Base-by-base conservation (phyloP, 2,329 filamentous ascomycete species). In the Nothophaeocryptopus gaeumannii region DNA sequence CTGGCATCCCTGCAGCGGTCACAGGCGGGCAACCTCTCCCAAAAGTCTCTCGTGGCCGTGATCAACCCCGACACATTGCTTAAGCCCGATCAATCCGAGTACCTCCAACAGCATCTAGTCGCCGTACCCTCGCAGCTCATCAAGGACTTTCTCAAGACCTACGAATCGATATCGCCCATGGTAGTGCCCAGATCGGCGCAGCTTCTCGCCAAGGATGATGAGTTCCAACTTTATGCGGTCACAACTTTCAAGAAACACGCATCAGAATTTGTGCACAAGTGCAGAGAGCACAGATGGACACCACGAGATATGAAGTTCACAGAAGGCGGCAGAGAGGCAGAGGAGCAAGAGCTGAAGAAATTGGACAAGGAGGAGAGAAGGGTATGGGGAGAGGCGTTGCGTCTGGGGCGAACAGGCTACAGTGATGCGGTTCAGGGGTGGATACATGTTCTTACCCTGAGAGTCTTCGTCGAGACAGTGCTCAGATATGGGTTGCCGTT, bases 391-490 rank as follows among this genome's bases (percentile, higher is more conserved):
- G 92, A 99, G 73, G 90, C 91, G 2, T 71, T 99, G 65, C 81
- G 90, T 58, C 78, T 96, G 62, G 89, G 86, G 11, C 79, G 91
- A 55, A 95, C 89, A n/a, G 90, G 89, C 12, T 99, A 93, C 83
- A 92, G 89, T 66, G 93, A 99, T 74, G 86, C 86, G 55, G 89
- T 96, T 58, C 96, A 96, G 89, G 86, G 92, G 46, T 96, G 91
- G 89, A 81, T 95, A 42, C 93, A 99, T 67, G 87, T 96, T 26
- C 77, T 97, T 64, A 88, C 91, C 5, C 74, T 99, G 63, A 79
- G 93, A 46, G 91, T 97, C 14, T 99, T 97, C 71, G 93, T 99
- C 14, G 93, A 99, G 78, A 96, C 91, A 5, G 93, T 99, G n/a
- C 76, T 99, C 66, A 83, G 93, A 58, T 99, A 99, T 66, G 93